Evolutionary conservation across 2,329 filamentous ascomycete species (phyloP), one percentile per base, ranked within the genome.

Genomic region (Epichloe uncinata): DNA sequence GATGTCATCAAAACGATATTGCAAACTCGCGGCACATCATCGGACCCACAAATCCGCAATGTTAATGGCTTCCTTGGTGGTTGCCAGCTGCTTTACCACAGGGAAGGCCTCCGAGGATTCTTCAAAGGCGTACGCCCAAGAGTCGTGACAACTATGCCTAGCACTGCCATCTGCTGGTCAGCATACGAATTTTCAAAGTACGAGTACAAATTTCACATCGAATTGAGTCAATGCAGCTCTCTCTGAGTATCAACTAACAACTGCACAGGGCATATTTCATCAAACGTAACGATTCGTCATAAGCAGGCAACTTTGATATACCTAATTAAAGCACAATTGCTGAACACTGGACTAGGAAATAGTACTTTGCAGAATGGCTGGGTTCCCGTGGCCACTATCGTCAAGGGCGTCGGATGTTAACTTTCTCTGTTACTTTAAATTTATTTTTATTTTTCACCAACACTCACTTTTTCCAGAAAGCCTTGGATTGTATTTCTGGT

Each of bases 101-200:
- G 90, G 62, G 91, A 95, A 63, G 93, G 93, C 36, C 75, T 85
- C 60, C 74, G 73, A 50, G 93, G 93, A 3, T 98, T 97, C 69
- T 90, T 96, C 71, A 90, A 94, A 64, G 93, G 93, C 42, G 79
- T 96, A 63, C 83, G 86, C 59, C 93, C 93, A 44, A 78, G 93
- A 61, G 84, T 98, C 45, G 82, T 98, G 54, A 96, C 90, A 11
- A 95, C 93, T 1, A 97, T 97, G 85, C 93, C 93, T 18, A 96
- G 90, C 70, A 98, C 93, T 35, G 93, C 93, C n/a, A 98, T 98
- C 63, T 98, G 93, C 75, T 98, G 93, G 93, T 93, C 80, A 38
- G 79, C 79, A 30, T 84, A 84, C 58, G 80, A 84, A 60, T 80
- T 80, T 55, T 83, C 78, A 58, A 84, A 84, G 80, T 82, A 68